A percentile compares a stretch with the other conserved stretches of the same genome.
These are phyloP conservation scores for Blastomyces percursus DNA, from an alignment of 2,329 filamentous ascomycete genomes.

Conservation along the genomic window DNA sequence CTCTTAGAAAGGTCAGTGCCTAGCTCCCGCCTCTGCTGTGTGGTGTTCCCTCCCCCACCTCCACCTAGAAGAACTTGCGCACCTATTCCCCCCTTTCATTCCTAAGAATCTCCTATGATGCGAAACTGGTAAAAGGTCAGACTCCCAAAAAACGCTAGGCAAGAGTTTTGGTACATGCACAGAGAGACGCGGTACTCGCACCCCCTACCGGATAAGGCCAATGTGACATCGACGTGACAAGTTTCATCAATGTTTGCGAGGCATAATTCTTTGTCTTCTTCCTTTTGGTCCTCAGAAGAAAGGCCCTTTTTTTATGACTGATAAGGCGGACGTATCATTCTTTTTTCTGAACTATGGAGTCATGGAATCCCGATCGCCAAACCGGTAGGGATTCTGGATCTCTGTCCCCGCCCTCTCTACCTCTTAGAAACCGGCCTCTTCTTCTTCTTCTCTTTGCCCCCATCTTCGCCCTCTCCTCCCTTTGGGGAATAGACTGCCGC, in stretches of 20 bases:
- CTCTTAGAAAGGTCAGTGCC: neutral
- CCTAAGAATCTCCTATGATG: conserved; percentile 32
- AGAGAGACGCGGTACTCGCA: conserved; percentile 5
- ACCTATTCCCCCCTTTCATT: conserved; percentile 9
- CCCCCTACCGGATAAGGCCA: neutral
- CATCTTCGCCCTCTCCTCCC: neutral
- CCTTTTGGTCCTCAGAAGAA: neutral
- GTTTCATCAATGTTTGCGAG: neutral
- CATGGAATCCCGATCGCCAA: neutral
- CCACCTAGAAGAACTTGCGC: neutral
- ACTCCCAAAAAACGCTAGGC: conserved; percentile 18
- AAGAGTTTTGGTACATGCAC: conserved; percentile 12
- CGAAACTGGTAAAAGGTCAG: conserved; percentile 39
- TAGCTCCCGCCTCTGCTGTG: neutral
- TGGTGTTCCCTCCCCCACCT: neutral
- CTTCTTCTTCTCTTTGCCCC: neutral
- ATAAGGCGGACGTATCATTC: neutral
- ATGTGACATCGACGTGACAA: neutral
- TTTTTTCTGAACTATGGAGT: neutral
- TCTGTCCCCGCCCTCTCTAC: neutral
- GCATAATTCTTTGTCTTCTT: neutral
- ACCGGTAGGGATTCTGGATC: neutral
- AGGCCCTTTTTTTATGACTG: neutral
- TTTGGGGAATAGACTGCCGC: neutral
- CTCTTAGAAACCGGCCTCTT: neutral